Conservation (phyloP, 176 grass and related monocot species). For the Avena sativa region DNA sequence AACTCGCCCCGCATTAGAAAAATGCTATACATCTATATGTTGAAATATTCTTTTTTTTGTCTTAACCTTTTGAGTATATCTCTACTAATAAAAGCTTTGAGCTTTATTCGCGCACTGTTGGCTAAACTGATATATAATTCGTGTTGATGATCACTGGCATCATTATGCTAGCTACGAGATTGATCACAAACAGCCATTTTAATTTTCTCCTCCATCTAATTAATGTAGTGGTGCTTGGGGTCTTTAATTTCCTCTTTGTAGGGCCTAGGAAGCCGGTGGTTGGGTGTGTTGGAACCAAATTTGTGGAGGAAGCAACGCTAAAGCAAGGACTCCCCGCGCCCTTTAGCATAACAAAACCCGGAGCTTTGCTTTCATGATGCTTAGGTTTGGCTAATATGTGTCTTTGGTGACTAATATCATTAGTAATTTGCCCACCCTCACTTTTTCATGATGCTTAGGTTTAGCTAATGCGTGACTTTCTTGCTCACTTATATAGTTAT, state of each 20-base stretch:
- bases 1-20: not conserved
- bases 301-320: slow-evolving; percentile 50
- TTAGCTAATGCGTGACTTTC: slow-evolving; percentile 31
- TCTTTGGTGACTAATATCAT: slow-evolving; percentile 24
- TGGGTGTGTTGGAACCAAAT: slow-evolving; percentile 45
- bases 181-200: not conserved
- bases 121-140: not conserved
- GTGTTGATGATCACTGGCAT: not conserved
- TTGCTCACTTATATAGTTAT: slow-evolving; percentile 1
- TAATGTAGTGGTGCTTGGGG: slow-evolving; percentile 23
- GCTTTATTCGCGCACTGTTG: slow-evolving; percentile 40
- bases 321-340: slow-evolving; percentile 25
- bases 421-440: not conserved
- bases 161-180: not conserved
- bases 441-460: slow-evolving; percentile 46
- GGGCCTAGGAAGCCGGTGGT: slow-evolving; percentile 17
- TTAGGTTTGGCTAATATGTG: slow-evolving; percentile 44
- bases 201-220: slow-evolving; percentile 19
- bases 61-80: not conserved
- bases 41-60: not conserved
- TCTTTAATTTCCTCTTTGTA: not conserved
- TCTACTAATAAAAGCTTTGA: not conserved
- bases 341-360: slow-evolving; percentile 45
- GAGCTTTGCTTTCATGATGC: slow-evolving; percentile 42
- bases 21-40: not conserved